These are phyloP conservation scores for Phaseolus lunatus DNA, from an alignment of 306 rosid genomes.

Conservation along the genomic window DNA sequence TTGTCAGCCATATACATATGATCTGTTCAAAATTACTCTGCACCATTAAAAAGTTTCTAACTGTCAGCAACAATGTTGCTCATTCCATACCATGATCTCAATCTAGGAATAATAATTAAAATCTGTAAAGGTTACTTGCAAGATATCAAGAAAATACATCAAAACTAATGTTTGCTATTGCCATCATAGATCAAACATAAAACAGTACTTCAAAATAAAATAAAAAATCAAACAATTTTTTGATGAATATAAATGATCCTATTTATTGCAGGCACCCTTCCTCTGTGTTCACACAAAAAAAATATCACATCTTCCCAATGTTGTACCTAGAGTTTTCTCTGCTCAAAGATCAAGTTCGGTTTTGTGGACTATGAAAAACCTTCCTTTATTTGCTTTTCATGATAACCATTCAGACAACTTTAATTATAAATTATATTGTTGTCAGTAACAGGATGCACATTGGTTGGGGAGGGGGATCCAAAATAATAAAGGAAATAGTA, in stretches of 20 bases:
- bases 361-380: slow-evolving; percentile 7
- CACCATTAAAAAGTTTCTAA: background rate
- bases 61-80: background rate
- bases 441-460: background rate
- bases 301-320: background rate
- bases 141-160: background rate
- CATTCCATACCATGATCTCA: background rate
- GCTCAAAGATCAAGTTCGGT: slow-evolving; percentile 6
- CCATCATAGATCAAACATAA: slow-evolving; percentile 5
- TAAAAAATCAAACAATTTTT: background rate
- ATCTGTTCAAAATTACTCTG: slow-evolving; percentile 15
- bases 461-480: too few relatives aligned
- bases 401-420: slow-evolving; percentile 23
- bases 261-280: background rate
- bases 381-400: slow-evolving; percentile 24
- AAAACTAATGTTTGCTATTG: too few relatives aligned
- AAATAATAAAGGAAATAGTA: background rate
- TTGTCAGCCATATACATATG: background rate
- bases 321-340: background rate
- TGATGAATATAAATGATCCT: background rate
- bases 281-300: background rate
- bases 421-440: background rate
- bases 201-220: background rate
- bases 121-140: background rate
- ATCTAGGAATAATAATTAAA: background rate